Conservation (phyloP, 192 early-diverging fungal genomes). For the Gigaspora rosea region DNA sequence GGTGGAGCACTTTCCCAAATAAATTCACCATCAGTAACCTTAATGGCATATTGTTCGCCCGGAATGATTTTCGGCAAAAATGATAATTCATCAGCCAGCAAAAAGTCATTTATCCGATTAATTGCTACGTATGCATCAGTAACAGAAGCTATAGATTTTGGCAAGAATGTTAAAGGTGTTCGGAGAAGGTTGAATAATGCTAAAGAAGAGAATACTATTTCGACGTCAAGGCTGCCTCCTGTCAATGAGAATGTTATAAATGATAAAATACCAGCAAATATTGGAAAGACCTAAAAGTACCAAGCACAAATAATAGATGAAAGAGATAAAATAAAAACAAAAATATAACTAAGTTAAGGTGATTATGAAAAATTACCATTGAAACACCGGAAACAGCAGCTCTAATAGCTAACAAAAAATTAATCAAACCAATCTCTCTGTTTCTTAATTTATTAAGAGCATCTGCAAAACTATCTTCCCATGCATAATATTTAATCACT, state of each 20-base stretch:
- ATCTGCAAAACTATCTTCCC: conserved; percentile 63
- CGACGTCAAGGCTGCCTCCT: conserved; percentile 44
- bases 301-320: too few species aligned
- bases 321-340: too few species aligned
- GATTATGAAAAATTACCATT: conserved; percentile 40
- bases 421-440: conserved; percentile 56
- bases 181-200: conserved; percentile 69
- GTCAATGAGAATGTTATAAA: conserved; percentile 42
- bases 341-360: too few species aligned
- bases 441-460: conserved; percentile 58
- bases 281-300: conserved; percentile 41
- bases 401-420: conserved; percentile 53
- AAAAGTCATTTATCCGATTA: conserved; percentile 58
- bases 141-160: conserved; percentile 56
- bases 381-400: conserved; percentile 55
- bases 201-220: conserved; percentile 60
- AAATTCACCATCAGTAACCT: conserved; percentile 62
- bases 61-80: conserved; percentile 44
- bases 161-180: conserved; percentile 60
- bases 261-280: conserved; percentile 40
- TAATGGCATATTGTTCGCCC: conserved; percentile 51
- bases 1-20: conserved; percentile 62
- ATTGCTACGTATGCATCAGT: conserved; percentile 56
- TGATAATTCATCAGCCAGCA: conserved; percentile 66
- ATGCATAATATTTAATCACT: conserved; percentile 75